Evolutionary conservation across 257 asterid genomes (phyloP).

Genomic region (Jasminum sambac): DNA sequence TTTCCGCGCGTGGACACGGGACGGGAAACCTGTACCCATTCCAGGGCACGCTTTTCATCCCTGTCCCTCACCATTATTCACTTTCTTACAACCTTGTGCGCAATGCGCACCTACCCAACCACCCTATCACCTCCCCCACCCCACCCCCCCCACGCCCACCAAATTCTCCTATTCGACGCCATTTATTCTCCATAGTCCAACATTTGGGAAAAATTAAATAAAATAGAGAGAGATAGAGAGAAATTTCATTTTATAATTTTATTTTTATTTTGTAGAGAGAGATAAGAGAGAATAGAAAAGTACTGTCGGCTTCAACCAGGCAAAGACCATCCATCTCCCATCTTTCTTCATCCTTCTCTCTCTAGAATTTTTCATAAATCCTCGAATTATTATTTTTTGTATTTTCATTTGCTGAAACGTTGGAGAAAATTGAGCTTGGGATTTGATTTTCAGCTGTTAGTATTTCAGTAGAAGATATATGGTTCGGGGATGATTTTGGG

Average conservation of each 20-base stretch:
- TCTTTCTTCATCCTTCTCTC: conserved; percentile 33
- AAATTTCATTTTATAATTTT: conserved; percentile 7
- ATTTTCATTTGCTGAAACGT: conserved; percentile 3
- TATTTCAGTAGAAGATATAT: conserved; percentile 21
- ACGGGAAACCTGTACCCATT: conserved; percentile 47
- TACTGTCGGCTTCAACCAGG: conserved; percentile 91
- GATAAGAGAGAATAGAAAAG: conserved; percentile 41
- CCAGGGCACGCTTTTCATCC: conserved; percentile 43
- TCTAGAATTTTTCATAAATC: conserved; percentile 15
- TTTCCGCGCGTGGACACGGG: conserved; percentile 43
- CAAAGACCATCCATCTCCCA: conserved; percentile 55
- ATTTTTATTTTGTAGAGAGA: conserved; percentile 34
- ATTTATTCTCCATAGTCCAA: conserved; percentile 16
- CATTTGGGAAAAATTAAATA: conserved; percentile 11
- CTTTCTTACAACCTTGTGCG: conserved; percentile 8
- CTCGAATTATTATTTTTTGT: conserved; percentile 21
- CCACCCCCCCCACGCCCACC: neutral
- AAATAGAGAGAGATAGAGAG: neutral
- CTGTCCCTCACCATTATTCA: conserved; percentile 20
- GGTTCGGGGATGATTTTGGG: conserved; percentile 25
- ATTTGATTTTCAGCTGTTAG: conserved; percentile 28
- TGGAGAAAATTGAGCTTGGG: conserved; percentile 31
- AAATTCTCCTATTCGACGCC: conserved; percentile 6
- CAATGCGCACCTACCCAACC: neutral
- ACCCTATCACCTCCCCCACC: neutral